Evolutionary conservation across 306 rosid species (phyloP).

Genomic region (Rosa multiflora): DNA sequence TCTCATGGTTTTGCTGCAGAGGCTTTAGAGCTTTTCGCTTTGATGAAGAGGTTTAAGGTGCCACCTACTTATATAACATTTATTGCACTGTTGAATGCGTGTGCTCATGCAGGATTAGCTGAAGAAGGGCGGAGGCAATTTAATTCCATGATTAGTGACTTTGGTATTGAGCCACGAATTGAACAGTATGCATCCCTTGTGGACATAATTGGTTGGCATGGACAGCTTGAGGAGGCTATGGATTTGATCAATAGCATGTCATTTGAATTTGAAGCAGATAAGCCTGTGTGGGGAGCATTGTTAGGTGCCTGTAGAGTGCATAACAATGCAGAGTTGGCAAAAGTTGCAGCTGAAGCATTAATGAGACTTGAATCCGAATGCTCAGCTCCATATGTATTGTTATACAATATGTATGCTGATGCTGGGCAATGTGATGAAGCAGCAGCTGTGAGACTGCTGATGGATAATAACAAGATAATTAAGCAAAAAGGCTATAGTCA

Average conservation of each 20-base stretch:
- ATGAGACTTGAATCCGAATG: neutral
- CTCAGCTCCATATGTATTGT: slow-evolving; percentile 4
- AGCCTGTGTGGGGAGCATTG: neutral
- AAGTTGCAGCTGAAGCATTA: slow-evolving; percentile 4
- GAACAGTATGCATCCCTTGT: neutral
- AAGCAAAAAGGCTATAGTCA: neutral
- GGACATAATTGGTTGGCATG: neutral
- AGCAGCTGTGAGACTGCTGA: neutral
- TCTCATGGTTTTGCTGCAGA: slow-evolving; percentile 2
- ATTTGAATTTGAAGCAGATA: neutral
- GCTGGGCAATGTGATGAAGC: neutral
- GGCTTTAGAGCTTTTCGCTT: neutral
- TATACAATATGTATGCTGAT: slow-evolving; percentile 2
- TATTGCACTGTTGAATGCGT: neutral
- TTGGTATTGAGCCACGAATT: neutral
- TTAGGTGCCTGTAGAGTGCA: neutral
- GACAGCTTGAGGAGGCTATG: slow-evolving; percentile 1
- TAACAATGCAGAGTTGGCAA: neutral
- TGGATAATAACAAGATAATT: neutral
- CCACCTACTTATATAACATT: neutral
- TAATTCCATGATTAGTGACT: neutral
- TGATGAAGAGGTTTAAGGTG: neutral
- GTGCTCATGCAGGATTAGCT: neutral
- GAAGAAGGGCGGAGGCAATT: neutral
- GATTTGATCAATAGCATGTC: neutral